Percentiles rank a stretch among this genome's conserved stretches.
Conservation (phyloP, 2,329 filamentous ascomycete species). For the Diplodia corticola region DNA sequence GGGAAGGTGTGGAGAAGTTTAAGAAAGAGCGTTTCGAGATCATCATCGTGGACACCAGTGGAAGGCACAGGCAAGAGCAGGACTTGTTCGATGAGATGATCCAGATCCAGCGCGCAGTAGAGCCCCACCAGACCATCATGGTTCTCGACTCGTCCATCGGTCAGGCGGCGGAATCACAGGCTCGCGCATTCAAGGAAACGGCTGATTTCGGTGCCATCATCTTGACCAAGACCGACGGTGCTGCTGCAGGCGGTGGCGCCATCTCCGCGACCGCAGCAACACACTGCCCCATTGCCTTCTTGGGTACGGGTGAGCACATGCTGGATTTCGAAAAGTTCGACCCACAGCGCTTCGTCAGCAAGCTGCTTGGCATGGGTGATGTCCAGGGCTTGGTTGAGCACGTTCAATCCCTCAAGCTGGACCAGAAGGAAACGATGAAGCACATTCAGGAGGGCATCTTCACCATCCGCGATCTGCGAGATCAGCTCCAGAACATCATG, state of each 20-base stretch:
- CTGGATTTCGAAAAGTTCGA: conserved; percentile 91
- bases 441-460: conserved; percentile 97
- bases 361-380: conserved; percentile 94
- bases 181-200: conserved; percentile 94
- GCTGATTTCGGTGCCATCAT: conserved; percentile 98
- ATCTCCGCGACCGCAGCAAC: conserved; percentile 97
- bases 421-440: conserved; percentile 99
- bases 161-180: conserved; percentile 91
- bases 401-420: conserved; percentile 90
- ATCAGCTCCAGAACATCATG: conserved; percentile 97
- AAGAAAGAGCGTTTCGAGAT: conserved; percentile 98
- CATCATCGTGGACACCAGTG: conserved; percentile 97
- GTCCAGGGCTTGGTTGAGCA: conserved; percentile 95
- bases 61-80: conserved; percentile 90
- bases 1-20: conserved; percentile 97
- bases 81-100: conserved; percentile 97
- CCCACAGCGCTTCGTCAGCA: conserved; percentile 89
- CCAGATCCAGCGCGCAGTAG: conserved; percentile 88
- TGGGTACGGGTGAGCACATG: conserved; percentile 97
- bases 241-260: conserved; percentile 91
- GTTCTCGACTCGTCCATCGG: conserved; percentile 95
- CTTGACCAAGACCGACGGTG: conserved; percentile 97
- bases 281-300: conserved; percentile 94
- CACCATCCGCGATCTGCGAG: conserved; percentile 87
- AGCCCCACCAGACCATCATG: conserved; percentile 96